These are phyloP conservation scores for Globisporangium emineosum DNA, from an alignment of 352 stramenopile genomes.

Conservation along the genomic window DNA sequence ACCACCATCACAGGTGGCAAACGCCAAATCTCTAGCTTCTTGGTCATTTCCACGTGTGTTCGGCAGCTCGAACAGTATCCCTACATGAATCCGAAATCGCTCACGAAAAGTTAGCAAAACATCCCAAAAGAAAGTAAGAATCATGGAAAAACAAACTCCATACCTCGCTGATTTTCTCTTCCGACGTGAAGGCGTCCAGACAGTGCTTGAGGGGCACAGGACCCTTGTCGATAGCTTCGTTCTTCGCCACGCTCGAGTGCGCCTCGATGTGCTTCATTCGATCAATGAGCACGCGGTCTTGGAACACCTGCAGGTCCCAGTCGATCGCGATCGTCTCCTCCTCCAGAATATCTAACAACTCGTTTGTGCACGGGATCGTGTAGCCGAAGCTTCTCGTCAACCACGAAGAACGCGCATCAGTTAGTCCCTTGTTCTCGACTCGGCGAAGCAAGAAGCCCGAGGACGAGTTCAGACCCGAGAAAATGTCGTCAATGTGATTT, in stretches of 20 bases:
- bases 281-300: constrained; percentile 77
- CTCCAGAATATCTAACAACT: constrained; percentile 76
- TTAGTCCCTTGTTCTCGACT: constrained; percentile 82
- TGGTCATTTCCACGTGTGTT: constrained; percentile 95
- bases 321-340: constrained; percentile 87
- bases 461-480: constrained; percentile 64
- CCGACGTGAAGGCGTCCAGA: constrained; percentile 79
- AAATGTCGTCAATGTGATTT: constrained; percentile 81
- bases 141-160: too few relatives aligned
- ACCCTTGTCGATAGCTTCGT: constrained; percentile 85
- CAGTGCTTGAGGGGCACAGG: constrained; percentile 81
- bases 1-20: constrained; percentile 97
- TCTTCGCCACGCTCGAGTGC: constrained; percentile 78
- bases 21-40: constrained; percentile 98
- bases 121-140: too few relatives aligned
- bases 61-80: constrained; percentile 98
- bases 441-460: constrained; percentile 79
- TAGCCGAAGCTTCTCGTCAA: constrained; percentile 77
- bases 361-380: constrained; percentile 75
- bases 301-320: constrained; percentile 83
- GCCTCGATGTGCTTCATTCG: constrained; percentile 86
- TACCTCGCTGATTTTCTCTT: constrained; percentile 89
- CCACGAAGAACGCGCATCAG: constrained; percentile 75
- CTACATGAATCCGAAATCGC: too few relatives aligned
- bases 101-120: too few relatives aligned